Evolutionary conservation across 78 protist genomes (phyloP), one percentile per base, ranked within the genome.

Genomic region (Dictyostelium intermedium): DNA sequence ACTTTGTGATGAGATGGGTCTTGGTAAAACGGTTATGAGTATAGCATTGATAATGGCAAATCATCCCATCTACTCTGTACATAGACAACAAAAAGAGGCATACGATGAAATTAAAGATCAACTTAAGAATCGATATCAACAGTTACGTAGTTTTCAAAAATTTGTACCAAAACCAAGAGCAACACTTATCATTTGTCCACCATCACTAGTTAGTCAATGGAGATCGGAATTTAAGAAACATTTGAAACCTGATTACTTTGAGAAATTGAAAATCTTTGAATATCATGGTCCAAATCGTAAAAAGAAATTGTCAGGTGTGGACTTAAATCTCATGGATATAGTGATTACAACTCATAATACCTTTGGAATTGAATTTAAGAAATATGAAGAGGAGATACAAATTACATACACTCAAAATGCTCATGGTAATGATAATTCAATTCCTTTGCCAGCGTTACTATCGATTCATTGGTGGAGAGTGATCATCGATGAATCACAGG

Each of bases 1-100:
- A n/a, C 34, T 96, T 1, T 78, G 85, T 81, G 97, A 96, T 70
- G 97, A 91, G 32, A 91, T 91, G 97, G 97, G 97, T 45, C 87
- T 96, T 18, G 97, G 97, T 14, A 96, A 96, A 84, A 91, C 97
- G 5, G 79, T 96, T 8, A 78, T 78, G 86, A 25, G 72, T n/a
- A 76, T 96, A n/a, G 53, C 92, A 13, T 83, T 92, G 39, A 45
- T 85, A 0, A 43, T 82, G 35, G 0, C 77, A 1, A 82, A 91
- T 73, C 96, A 89, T 69, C 94, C 94, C 14, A 70, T 30, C 11
- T n/a, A n/a, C 20, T 43, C 35, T 43, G 27, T 39, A 70, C 37
- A 27, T 20, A 50, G 63, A 8, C 94, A 89, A 34, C 94, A 89
- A 9, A 8, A 7, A 45, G 82, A 78, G 2, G 74, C 73, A 1